These are phyloP conservation scores for Phytophthora litchii DNA, from an alignment of 352 stramenopile species.

Conservation along the genomic window DNA sequence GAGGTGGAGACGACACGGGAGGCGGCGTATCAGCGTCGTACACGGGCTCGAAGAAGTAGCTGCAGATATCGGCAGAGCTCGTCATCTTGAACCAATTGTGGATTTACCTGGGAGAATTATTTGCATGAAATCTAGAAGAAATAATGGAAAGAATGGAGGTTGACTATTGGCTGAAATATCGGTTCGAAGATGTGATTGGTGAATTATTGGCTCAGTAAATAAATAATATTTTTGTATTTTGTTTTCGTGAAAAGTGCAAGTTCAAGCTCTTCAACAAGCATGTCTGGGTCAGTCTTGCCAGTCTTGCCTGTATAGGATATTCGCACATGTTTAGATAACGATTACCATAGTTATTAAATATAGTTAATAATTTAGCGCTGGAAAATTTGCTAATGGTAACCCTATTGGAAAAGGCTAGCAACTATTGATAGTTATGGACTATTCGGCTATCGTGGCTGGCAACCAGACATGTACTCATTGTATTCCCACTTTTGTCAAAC, in stretches of 20 bases:
- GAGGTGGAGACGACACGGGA: background rate
- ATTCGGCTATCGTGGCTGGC: no score
- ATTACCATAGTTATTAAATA: no score
- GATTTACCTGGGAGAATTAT: background rate
- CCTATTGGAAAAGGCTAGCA: no score
- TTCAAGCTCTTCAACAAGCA: no score
- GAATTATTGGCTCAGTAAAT: background rate
- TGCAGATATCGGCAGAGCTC: conserved; percentile 34
- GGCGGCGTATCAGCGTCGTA: conserved; percentile 7
- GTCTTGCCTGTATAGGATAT: no score
- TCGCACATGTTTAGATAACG: no score
- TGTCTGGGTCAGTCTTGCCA: no score
- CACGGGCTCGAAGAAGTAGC: conserved; percentile 49
- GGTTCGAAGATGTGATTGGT: background rate
- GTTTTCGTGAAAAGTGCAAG: no score
- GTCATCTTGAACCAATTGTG: conserved; percentile 20
- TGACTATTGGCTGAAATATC: conserved; percentile 3
- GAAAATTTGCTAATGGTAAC: no score
- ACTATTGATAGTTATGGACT: no score
- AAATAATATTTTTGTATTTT: background rate
- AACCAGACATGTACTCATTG: no score
- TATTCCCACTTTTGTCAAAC: conserved; percentile 18
- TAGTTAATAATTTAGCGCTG: no score
- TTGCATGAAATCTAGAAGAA: conserved; percentile 23
- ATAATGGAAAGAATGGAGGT: background rate